phyloP scores from a whole-genome alignment of 192 early-diverging fungal genomes.

The Chytriomyces sp. region DNA sequence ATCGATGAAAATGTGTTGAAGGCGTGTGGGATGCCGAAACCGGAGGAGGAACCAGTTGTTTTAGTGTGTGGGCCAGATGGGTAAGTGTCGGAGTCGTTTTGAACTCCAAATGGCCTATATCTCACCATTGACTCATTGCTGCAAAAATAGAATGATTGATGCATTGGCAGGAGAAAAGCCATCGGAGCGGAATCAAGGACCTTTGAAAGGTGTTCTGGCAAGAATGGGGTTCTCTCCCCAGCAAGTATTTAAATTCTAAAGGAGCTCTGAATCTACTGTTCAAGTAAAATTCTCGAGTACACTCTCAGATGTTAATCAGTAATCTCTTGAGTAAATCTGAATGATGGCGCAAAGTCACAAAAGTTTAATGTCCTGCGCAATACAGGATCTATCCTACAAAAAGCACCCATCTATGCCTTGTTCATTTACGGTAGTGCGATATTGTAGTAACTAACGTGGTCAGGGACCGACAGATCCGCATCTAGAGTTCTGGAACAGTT shows the following conservation, averaged over 20 bases:
- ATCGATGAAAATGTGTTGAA: slow-evolving; percentile 52
- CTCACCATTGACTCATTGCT: background rate
- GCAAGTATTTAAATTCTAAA: slow-evolving; percentile 86
- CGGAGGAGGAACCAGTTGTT: slow-evolving; percentile 45
- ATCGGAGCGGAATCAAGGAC: slow-evolving; percentile 68
- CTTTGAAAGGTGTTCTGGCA: slow-evolving; percentile 81
- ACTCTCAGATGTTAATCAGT: too few species aligned
- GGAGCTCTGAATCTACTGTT: background rate
- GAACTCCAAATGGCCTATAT: background rate
- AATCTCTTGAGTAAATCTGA: too few species aligned
- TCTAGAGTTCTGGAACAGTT: too few species aligned
- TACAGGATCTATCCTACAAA: too few species aligned
- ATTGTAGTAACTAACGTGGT: too few species aligned
- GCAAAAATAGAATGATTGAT: slow-evolving; percentile 37
- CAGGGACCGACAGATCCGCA: too few species aligned
- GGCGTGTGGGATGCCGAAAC: slow-evolving; percentile 62
- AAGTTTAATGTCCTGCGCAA: too few species aligned
- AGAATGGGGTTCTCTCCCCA: slow-evolving; percentile 71
- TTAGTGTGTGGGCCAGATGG: slow-evolving; percentile 63
- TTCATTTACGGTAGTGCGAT: too few species aligned
- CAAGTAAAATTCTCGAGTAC: too few species aligned
- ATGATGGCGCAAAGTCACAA: too few species aligned
- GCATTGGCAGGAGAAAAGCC: slow-evolving; percentile 48
- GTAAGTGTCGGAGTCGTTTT: slow-evolving; percentile 42
- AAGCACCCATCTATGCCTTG: too few species aligned